Base-by-base conservation (phyloP, 805 yeast genomes). In the Teunomyces pallodes region DNA sequence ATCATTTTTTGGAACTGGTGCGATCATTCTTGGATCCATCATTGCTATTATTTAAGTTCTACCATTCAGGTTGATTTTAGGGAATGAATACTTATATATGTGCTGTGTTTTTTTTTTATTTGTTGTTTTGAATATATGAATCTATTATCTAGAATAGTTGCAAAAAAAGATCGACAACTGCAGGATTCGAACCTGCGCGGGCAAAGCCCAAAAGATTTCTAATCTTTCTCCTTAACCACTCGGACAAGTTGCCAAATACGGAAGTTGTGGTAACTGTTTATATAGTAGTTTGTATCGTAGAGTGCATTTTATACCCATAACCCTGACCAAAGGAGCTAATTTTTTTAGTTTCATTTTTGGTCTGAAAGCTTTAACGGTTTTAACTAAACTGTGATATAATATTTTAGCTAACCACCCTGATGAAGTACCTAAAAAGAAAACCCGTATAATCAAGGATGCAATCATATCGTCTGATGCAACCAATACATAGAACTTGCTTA, bases 161-260 rank as follows among this genome's bases (percentile, higher is more conserved):
- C 38, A 41, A 57, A 66, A 70, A 65, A 61, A 62, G 58, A 50
- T 43, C 79, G 79, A 76, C 79, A 74, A 72, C 80, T 74, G 79
- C 81, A 76, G 80, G 81, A 76, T 65, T 76, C 79, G 81, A 76
- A 75, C 81, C 80, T 75, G 80, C 78, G 80, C 80, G 80, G 79
- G 80, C 79, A 72, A 68, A 76, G 77, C 80, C 80, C 80, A 76
- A 76, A 75, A 76, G 80, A 75, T 76, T 75, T 75, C 79, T 71
- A 74, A 71, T 75, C 79, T 75, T 74, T 75, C 79, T 75, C 80
- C 79, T 75, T 75, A 75, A 74, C 79, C 79, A 64, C 79, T 75
- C 79, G 80, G 79, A 75, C 79, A 75, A 73, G 73, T 72, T 74
- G 79, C 78, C 79, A 24, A 39, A 31, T 46, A 40, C 20, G 24